Evolutionary conservation across 1,284 basidiomycete species (phyloP).

Genomic region (Cutaneotrichosporon cyanovorans): DNA sequence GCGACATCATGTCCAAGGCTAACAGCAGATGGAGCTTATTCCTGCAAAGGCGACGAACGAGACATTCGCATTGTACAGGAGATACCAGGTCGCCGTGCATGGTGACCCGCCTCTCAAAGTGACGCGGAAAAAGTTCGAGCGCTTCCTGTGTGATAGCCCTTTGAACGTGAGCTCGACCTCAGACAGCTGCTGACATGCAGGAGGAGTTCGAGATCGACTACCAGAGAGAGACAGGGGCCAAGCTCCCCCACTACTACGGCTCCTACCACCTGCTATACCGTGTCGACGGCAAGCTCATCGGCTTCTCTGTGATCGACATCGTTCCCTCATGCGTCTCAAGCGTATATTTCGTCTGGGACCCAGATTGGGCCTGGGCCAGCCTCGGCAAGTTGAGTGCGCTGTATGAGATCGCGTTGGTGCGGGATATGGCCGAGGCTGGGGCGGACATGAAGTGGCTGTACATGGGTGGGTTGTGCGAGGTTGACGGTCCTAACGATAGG

Average conservation of each 20-base stretch:
- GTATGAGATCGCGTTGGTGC: constrained; percentile 64
- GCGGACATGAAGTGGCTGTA: constrained; percentile 62
- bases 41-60: constrained; percentile 67
- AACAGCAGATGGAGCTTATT: constrained; percentile 55
- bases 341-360: constrained; percentile 93
- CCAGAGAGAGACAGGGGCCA: constrained; percentile 16
- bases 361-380: constrained; percentile 56
- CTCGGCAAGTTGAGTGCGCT: constrained; percentile 87
- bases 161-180: constrained; percentile 52
- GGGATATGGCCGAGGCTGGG: constrained; percentile 67
- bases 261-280: constrained; percentile 79
- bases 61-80: constrained; percentile 67
- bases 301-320: constrained; percentile 84
- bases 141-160: constrained; percentile 74
- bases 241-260: constrained; percentile 67
- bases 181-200: background rate
- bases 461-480: constrained; percentile 58
- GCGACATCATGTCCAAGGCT: background rate
- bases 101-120: constrained; percentile 54
- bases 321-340: constrained; percentile 83
- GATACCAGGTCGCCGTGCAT: constrained; percentile 72
- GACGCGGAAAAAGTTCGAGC: constrained; percentile 53
- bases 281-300: constrained; percentile 72
- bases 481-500: constrained; percentile 49
- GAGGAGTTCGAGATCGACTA: constrained; percentile 14